Evolutionary conservation across 805 yeast genomes (phyloP), one percentile per base, ranked within the genome.

Genomic region (Candida saitoana): DNA sequence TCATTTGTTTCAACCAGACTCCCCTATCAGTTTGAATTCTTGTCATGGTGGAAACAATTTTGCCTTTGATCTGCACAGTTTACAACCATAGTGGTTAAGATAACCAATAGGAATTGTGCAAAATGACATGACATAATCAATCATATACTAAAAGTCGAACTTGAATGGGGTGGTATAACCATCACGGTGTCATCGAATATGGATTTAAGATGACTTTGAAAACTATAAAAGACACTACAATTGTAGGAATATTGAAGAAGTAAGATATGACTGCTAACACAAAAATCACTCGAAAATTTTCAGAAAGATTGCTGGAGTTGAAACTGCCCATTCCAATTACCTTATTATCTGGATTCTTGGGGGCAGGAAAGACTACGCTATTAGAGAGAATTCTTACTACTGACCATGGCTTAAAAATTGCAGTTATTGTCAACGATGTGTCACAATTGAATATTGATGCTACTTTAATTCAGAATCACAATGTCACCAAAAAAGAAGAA

Each of bases 371-470:
- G 48, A 72, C 77, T 8, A 72, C 77, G 2, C 52, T 72, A 5
- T 54, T 72, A n/a, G 73, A 72, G 45, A 57, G 63, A 32, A 71
- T 72, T 30, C 53, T 72, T 22, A 68, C 63, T 3, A 51, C 61
- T 4, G 46, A 62, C 12, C 75, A 70, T 52, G 74, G 73, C 0
- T 45, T 56, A 18, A 68, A 61, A 44, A 59, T 73, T 38, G 77
- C 77, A 2, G 75, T 71, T 2, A 67, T 72, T 43, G 65, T 72
- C 47, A 72, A 72, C 47, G 77, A 72, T 50, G 59, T 72, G 54
- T 67, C 76, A 5, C 55, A 60, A 27, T 49, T 70, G 33, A 72
- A 72, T 48, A 65, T 73, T 18, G 77, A 72, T 49, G 75, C 75
- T 2, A 54, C 63, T 3, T 51, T 72, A 19, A 59, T 72, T 20